phyloP scores from a whole-genome alignment of 73 alveolate species.

The Paramecium biaurelia region DNA sequence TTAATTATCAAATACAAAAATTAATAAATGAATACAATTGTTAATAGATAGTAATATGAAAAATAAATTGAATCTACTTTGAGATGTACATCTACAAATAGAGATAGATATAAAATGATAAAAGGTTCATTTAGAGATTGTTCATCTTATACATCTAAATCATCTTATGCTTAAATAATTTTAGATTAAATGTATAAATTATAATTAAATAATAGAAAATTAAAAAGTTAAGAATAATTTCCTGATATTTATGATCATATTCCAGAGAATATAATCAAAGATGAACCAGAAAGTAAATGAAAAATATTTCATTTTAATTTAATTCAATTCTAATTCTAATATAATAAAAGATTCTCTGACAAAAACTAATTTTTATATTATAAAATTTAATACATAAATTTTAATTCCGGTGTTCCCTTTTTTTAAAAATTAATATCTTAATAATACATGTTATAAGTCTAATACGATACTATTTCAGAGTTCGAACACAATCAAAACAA shows the following conservation, averaged over 20 bases:
- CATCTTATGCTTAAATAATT: not conserved
- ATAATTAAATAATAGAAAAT: not conserved
- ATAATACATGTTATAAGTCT: not conserved
- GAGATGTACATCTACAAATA: not conserved
- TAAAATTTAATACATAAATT: not conserved
- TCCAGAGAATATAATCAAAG: not conserved
- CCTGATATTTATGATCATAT: not conserved
- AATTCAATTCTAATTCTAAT: not conserved
- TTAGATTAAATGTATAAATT: not conserved
- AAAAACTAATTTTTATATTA: not conserved
- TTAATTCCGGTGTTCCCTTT: conserved; percentile 40
- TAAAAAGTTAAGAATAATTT: not conserved
- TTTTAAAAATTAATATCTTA: conserved; percentile 18
- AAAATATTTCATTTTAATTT: not conserved
- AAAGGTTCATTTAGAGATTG: not conserved
- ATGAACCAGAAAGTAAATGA: not conserved
- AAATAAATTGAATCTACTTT: not conserved
- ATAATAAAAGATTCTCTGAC: not conserved
- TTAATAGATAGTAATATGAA: not conserved
- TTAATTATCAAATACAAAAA: not conserved
- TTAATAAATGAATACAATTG: no score
- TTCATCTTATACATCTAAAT: not conserved
- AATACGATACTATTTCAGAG: not conserved
- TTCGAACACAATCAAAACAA: not conserved
- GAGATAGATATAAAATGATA: not conserved